Base-by-base conservation (phyloP, 1,284 basidiomycete species). In the Coniferiporia sulphurascens region DNA sequence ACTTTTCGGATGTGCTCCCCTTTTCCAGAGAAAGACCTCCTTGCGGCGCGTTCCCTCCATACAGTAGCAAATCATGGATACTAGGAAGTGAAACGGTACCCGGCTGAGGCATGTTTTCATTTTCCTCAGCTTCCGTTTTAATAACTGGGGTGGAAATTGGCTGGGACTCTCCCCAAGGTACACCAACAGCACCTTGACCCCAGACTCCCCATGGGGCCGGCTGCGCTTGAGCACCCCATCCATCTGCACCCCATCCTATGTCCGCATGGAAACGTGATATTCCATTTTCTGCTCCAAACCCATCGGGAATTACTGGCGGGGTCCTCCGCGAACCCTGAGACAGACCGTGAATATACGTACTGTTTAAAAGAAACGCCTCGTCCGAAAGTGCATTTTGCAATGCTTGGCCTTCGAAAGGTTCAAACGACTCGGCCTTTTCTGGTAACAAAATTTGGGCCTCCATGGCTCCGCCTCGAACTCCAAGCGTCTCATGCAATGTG, bases 381-480 rank as follows among this genome's bases (percentile, higher is more conserved):
- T 54, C 52, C 19, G 38, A 22, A 10, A 54, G 52, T n/a, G 52
- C 52, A 34, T 54, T 38, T 41, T 41, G 44, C 27, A 52, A 32
- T 56, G 36, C 19, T 36, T 55, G 10, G 35, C 43, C 13, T 55
- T 32, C 15, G 38, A 41, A 41, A 41, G 38, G 38, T 8, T 41
- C 38, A 15, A 41, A 12, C 38, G 9, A 12, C 15, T 41, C 38
- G 38, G 38, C 27, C 5, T 27, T 27, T 27, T 27, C 3, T 27
- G 27, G 27, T 27, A 27, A 41, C 38, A 41, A 2, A 8, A 41
- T 41, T 41, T 41, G 38, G 43, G 27, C 55, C 34, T 35, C 32
- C 8, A 35, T 19, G 12, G 48, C 48, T 19, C 35, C 53, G 17
- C 44, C 9, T 2, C 10, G 21, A 22, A 12, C 22, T 34, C 22